These are phyloP conservation scores for Carex arenaria DNA, from an alignment of 202 grass and related monocot species.

Conservation along the genomic window DNA sequence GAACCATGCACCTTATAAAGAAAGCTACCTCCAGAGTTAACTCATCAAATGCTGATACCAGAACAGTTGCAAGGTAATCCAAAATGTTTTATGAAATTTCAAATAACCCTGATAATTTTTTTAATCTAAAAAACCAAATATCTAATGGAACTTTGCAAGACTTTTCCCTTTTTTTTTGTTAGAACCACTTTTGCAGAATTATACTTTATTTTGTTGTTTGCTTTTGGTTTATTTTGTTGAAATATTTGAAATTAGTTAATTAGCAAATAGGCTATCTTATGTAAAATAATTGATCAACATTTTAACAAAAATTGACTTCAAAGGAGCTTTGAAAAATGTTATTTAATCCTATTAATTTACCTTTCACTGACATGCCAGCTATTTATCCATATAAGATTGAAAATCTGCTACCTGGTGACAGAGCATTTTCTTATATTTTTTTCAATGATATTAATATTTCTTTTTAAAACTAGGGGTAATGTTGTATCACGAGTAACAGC, in stretches of 20 bases:
- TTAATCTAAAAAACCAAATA: not conserved
- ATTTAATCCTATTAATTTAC: too few species aligned
- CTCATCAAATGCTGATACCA: conserved; percentile 31
- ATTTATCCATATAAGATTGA: not conserved
- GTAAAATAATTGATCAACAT: not conserved
- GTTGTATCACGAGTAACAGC: conserved; percentile 64
- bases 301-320: not conserved
- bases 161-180: not conserved
- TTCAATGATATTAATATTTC: not conserved
- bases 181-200: not conserved
- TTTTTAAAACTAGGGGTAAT: conserved; percentile 44
- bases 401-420: not conserved
- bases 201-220: not conserved
- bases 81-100: not conserved
- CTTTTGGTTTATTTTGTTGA: not conserved
- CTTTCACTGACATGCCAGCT: not conserved
- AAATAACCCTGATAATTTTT: not conserved
- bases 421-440: conserved; percentile 1
- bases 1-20: conserved; percentile 87
- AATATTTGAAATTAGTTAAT: not conserved
- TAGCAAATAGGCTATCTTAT: not conserved
- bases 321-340: too few species aligned
- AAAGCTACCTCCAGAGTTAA: conserved; percentile 34
- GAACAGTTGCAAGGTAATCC: conserved; percentile 43
- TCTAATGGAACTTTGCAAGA: not conserved